These are phyloP conservation scores for Pichia terricola DNA, from an alignment of 1,139 yeast species.

Conservation along the genomic window DNA sequence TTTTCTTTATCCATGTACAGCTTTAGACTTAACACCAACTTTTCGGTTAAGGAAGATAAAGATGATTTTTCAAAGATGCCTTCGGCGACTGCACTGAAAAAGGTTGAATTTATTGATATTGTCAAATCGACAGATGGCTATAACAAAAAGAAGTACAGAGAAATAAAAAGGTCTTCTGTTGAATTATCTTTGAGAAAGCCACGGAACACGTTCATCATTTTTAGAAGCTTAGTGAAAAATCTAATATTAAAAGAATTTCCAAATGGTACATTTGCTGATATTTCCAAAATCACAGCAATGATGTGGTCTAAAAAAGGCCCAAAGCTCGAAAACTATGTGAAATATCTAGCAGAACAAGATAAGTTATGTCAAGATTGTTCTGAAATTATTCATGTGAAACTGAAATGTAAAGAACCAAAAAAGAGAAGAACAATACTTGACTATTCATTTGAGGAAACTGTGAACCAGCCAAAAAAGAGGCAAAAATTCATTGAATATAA, in stretches of 20 bases:
- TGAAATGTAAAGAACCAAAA: too few relatives aligned
- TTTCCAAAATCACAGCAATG: constrained; percentile 3
- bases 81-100: background rate
- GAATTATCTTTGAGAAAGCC: constrained; percentile 3
- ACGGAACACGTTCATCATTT: constrained; percentile 7
- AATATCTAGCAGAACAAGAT: constrained; percentile 6
- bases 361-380: background rate
- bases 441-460: background rate
- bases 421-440: background rate
- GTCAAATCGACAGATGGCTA: constrained; percentile 2
- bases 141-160: constrained; percentile 1
- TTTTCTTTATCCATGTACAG: too few relatives aligned
- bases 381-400: background rate
- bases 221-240: constrained; percentile 4
- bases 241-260: background rate
- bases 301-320: constrained; percentile 3
- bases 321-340: constrained; percentile 4
- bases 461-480: background rate
- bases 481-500: background rate
- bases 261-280: background rate
- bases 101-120: constrained; percentile 2
- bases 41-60: too few relatives aligned
- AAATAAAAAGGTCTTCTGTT: constrained; percentile 2
- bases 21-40: too few relatives aligned
- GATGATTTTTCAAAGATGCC: too few relatives aligned